Percentiles rank a stretch among this genome's conserved stretches.
These are phyloP conservation scores for Kandelia obovata DNA, from an alignment of 345 rosid genomes.

Conservation along the genomic window DNA sequence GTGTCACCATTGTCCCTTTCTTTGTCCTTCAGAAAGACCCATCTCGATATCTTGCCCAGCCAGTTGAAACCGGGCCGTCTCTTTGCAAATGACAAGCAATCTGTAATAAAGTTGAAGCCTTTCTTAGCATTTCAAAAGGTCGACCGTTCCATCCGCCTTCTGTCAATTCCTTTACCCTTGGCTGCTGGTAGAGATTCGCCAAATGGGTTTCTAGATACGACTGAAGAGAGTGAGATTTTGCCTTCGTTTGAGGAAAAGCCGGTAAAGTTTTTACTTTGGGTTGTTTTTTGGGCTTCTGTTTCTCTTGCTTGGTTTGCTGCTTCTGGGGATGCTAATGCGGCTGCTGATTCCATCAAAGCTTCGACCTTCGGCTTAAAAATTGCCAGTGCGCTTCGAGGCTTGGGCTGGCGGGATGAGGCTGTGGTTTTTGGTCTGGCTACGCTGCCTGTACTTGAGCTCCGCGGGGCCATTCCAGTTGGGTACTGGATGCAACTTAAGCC, in stretches of 20 bases:
- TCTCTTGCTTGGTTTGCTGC: conserved; percentile 78
- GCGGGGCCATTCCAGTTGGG: conserved; percentile 95
- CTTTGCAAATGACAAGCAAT: not conserved
- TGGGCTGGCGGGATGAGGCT: conserved; percentile 80
- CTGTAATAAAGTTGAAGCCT: conserved; percentile 20
- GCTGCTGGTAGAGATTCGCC: conserved; percentile 21
- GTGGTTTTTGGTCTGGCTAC: conserved; percentile 90
- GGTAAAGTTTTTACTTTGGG: conserved; percentile 47
- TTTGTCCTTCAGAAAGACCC: conserved; percentile 31
- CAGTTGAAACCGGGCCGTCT: conserved; percentile 14
- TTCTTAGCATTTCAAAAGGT: conserved; percentile 15
- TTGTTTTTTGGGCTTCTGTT: conserved; percentile 64
- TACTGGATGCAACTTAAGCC: conserved; percentile 95
- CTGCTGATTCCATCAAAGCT: conserved; percentile 69
- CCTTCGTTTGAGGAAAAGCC: conserved; percentile 44
- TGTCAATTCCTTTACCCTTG: conserved; percentile 11
- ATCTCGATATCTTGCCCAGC: conserved; percentile 27
- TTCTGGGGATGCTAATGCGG: conserved; percentile 80
- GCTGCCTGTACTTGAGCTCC: conserved; percentile 86
- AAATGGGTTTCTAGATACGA: conserved; percentile 29
- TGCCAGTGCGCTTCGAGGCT: conserved; percentile 57
- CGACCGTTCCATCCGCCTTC: conserved; percentile 7
- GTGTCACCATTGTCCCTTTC: conserved; percentile 27
- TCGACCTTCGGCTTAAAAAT: conserved; percentile 73
- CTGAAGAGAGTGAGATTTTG: conserved; percentile 31